Evolutionary conservation across 192 early-diverging fungal genomes (phyloP).

Genomic region (Backusella luteola): DNA sequence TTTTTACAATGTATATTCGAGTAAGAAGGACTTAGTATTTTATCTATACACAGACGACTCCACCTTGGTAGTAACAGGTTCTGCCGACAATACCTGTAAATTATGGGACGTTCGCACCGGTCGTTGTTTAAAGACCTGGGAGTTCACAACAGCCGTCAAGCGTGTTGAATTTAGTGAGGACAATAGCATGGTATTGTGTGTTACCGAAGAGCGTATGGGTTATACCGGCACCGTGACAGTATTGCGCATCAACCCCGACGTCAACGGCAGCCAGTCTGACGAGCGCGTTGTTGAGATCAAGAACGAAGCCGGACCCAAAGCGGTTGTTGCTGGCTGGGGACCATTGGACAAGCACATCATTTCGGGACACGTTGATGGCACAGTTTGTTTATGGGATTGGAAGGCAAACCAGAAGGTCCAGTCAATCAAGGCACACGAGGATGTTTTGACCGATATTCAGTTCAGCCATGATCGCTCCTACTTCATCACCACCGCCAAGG

Average conservation of each 20-base stretch:
- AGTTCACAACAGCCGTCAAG: slow-evolving; percentile 86
- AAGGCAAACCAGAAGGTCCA: slow-evolving; percentile 70
- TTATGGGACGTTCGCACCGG: slow-evolving; percentile 93
- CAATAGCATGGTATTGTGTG: slow-evolving; percentile 80
- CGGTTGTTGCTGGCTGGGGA: slow-evolving; percentile 90
- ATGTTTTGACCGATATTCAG: slow-evolving; percentile 87
- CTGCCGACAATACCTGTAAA: slow-evolving; percentile 89
- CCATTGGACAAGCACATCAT: slow-evolving; percentile 91
- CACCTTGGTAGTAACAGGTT: slow-evolving; percentile 80
- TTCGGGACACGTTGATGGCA: slow-evolving; percentile 92
- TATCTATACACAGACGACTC: slow-evolving; percentile 49
- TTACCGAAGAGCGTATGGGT: slow-evolving; percentile 96
- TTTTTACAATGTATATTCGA: no score
- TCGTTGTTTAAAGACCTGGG: slow-evolving; percentile 86
- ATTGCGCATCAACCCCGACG: slow-evolving; percentile 65
- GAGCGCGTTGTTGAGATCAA: slow-evolving; percentile 68
- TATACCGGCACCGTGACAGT: slow-evolving; percentile 81
- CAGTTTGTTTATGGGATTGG: slow-evolving; percentile 82
- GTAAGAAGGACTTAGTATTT: no score
- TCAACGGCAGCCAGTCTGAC: slow-evolving; percentile 64
- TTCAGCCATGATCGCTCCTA: slow-evolving; percentile 83
- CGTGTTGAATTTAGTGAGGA: slow-evolving; percentile 89
- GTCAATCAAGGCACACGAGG: slow-evolving; percentile 66
- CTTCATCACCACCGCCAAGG: slow-evolving; percentile 96
- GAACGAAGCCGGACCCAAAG: slow-evolving; percentile 77